Percentiles rank a stretch among this genome's conserved stretches.
Conservation (phyloP, 2,329 filamentous ascomycete genomes). For the Pseudogymnoascus sp. region DNA sequence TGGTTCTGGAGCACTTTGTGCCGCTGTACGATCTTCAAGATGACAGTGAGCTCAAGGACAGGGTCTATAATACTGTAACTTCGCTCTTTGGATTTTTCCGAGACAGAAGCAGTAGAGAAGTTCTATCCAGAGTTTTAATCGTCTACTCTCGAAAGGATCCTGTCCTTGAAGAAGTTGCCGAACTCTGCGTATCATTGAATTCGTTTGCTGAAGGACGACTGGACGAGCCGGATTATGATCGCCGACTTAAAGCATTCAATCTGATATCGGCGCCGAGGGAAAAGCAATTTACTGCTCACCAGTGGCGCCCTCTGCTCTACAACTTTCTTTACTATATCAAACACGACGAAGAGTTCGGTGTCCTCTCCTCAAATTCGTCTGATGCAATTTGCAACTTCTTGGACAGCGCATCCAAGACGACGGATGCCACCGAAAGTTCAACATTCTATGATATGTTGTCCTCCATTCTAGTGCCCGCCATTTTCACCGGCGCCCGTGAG, state of each 20-base stretch:
- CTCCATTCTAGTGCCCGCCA: slow-evolving; percentile 61
- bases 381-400: slow-evolving; percentile 74
- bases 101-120: slow-evolving; percentile 67
- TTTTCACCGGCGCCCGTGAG: slow-evolving; percentile 71
- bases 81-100: slow-evolving; percentile 87
- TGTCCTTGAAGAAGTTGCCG: slow-evolving; percentile 55
- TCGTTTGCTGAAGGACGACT: slow-evolving; percentile 65
- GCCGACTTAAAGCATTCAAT: slow-evolving; percentile 69
- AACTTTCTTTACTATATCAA: slow-evolving; percentile 85
- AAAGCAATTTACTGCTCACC: slow-evolving; percentile 52
- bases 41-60: slow-evolving; percentile 50
- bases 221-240: slow-evolving; percentile 83
- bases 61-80: slow-evolving; percentile 67
- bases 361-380: slow-evolving; percentile 72
- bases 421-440: slow-evolving; percentile 34
- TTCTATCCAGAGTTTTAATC: slow-evolving; percentile 65
- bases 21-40: slow-evolving; percentile 52
- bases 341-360: slow-evolving; percentile 80
- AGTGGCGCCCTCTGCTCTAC: slow-evolving; percentile 83
- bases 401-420: slow-evolving; percentile 47
- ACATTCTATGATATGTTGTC: slow-evolving; percentile 54
- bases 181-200: slow-evolving; percentile 72
- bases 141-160: slow-evolving; percentile 61
- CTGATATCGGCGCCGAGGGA: slow-evolving; percentile 59
- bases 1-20: slow-evolving; percentile 75